Percentiles rank a stretch among this genome's conserved stretches.
phyloP scores from a whole-genome alignment of 1,284 basidiomycete species.

The Laetiporus sulphureus region DNA sequence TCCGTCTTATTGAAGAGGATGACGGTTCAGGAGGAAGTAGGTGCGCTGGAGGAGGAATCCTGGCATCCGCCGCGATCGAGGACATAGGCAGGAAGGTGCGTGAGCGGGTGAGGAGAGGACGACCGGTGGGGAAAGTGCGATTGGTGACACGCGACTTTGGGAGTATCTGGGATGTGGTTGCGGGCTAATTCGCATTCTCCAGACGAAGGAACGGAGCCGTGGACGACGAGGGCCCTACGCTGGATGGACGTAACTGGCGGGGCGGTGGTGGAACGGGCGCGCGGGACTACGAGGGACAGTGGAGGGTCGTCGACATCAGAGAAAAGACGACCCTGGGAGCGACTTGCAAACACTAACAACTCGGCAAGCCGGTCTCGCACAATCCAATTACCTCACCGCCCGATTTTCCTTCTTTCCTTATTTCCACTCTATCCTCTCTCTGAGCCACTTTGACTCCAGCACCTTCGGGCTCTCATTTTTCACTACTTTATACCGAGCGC shows the following conservation, averaged over 20 bases:
- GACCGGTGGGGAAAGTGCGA: constrained; percentile 9
- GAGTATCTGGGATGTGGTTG: constrained; percentile 16
- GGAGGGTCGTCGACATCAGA: constrained; percentile 20
- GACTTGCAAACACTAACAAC: too few species aligned
- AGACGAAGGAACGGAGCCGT: constrained; percentile 14
- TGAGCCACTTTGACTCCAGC: background rate
- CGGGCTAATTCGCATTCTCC: constrained; percentile 38
- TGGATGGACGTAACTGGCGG: constrained; percentile 10
- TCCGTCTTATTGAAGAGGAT: constrained; percentile 24
- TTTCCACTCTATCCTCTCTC: background rate
- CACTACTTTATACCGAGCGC: too few species aligned
- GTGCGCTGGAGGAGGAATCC: constrained; percentile 30
- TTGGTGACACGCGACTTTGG: constrained; percentile 14
- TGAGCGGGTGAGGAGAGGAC: constrained; percentile 13
- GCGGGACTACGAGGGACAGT: constrained; percentile 13
- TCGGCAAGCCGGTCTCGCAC: constrained; percentile 3
- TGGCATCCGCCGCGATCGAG: constrained; percentile 22
- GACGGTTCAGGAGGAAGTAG: constrained; percentile 26
- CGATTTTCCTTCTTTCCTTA: constrained; percentile 1
- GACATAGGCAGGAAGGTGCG: constrained; percentile 26
- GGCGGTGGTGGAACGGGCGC: constrained; percentile 9
- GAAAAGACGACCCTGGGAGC: constrained; percentile 17
- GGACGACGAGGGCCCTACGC: constrained; percentile 8
- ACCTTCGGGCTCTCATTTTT: background rate
- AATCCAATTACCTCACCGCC: constrained; percentile 7